Evolutionary conservation across 2,329 filamentous ascomycete genomes (phyloP).

Genomic region (Cladophialophora immunda): DNA sequence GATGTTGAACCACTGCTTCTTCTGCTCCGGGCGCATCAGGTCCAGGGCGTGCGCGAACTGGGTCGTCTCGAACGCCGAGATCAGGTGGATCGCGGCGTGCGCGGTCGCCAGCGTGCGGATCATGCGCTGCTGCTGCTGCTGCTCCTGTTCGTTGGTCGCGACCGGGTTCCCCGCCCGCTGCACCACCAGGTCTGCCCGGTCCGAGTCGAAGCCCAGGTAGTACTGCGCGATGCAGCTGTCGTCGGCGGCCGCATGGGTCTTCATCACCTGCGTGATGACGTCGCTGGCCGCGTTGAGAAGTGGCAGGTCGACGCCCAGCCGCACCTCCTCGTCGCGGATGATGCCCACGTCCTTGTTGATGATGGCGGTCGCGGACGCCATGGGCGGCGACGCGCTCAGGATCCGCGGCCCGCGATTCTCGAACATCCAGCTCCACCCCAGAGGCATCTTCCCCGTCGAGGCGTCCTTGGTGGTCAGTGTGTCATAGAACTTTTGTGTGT

Average conservation of each 20-base stretch:
- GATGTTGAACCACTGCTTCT: slow-evolving; percentile 39
- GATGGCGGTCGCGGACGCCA: slow-evolving; percentile 67
- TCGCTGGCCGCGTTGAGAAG: slow-evolving; percentile 38
- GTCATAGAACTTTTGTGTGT: slow-evolving; percentile 54
- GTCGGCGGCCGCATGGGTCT: slow-evolving; percentile 37
- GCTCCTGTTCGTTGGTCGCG: slow-evolving; percentile 19
- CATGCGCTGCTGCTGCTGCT: slow-evolving; percentile 11
- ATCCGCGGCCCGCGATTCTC: slow-evolving; percentile 67
- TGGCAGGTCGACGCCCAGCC: slow-evolving; percentile 37
- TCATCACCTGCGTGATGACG: slow-evolving; percentile 37
- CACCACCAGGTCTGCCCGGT: slow-evolving; percentile 31
- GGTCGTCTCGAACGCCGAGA: slow-evolving; percentile 39
- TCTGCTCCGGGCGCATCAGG: slow-evolving; percentile 36
- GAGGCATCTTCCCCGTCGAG: slow-evolving; percentile 46
- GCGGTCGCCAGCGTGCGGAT: slow-evolving; percentile 34
- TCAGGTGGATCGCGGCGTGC: slow-evolving; percentile 37
- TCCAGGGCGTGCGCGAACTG: slow-evolving; percentile 39
- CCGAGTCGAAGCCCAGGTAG: slow-evolving; percentile 38
- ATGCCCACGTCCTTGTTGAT: slow-evolving; percentile 65
- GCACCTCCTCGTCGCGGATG: slow-evolving; percentile 39
- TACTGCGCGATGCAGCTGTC: slow-evolving; percentile 40
- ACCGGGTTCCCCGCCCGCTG: slow-evolving; percentile 30
- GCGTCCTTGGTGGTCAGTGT: slow-evolving; percentile 45
- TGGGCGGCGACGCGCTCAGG: slow-evolving; percentile 61
- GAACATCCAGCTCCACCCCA: slow-evolving; percentile 68